A percentile compares a stretch with the other conserved stretches of the same genome.
Conservation (phyloP, 345 rosid genomes). For the Hibiscus tridactylites region DNA sequence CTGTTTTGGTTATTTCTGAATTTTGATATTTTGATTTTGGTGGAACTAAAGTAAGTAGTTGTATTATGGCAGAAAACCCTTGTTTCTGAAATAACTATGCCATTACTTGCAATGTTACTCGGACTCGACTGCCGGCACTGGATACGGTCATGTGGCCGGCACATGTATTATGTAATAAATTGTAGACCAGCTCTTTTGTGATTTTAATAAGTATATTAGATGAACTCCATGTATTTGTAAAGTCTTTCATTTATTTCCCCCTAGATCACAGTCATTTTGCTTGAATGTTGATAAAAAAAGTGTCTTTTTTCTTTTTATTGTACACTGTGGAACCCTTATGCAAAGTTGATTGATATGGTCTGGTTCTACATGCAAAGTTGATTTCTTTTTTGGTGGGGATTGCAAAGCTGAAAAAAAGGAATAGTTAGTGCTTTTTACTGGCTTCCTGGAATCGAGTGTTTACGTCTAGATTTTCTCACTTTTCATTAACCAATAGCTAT, state of each 20-base stretch:
- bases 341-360: neutral
- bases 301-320: neutral
- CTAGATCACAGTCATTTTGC: neutral
- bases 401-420: neutral
- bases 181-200: neutral
- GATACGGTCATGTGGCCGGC: neutral
- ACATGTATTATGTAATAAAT: neutral
- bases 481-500: neutral
- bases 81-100: neutral
- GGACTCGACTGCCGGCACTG: neutral
- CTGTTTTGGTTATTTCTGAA: neutral
- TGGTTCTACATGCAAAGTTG: neutral
- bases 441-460: neutral
- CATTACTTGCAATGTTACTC: neutral
- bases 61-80: neutral
- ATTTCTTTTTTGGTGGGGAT: neutral
- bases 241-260: neutral
- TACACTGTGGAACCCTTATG: neutral
- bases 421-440: neutral
- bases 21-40: neutral
- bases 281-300: neutral
- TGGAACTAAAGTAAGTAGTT: neutral
- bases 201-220: neutral
- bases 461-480: conserved; percentile 8
- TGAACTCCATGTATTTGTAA: neutral